These are phyloP conservation scores for Jatropha multifida DNA, from an alignment of 441 rosid species.

Conservation along the genomic window DNA sequence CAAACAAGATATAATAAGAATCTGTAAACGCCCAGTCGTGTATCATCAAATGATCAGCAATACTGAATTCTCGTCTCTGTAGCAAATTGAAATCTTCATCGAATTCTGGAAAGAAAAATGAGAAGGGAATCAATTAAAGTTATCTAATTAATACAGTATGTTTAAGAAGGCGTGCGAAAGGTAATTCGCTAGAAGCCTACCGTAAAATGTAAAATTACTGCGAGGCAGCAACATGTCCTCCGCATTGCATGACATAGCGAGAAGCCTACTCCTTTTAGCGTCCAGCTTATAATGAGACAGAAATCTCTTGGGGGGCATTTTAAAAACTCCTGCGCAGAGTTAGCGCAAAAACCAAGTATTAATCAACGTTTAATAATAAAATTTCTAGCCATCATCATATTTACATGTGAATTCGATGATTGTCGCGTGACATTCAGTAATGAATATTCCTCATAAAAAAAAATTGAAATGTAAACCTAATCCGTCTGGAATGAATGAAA, in stretches of 20 bases:
- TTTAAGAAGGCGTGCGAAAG: too few species aligned
- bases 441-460: neutral
- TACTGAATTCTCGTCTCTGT: slow-evolving; percentile 51
- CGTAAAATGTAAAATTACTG: slow-evolving; percentile 76
- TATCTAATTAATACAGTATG: too few species aligned
- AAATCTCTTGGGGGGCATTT: slow-evolving; percentile 82
- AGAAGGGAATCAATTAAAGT: neutral
- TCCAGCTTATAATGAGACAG: slow-evolving; percentile 85
- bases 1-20: slow-evolving; percentile 67
- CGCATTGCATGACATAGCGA: slow-evolving; percentile 74
- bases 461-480: too few species aligned
- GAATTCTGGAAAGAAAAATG: slow-evolving; percentile 45
- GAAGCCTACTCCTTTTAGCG: slow-evolving; percentile 52
- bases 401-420: too few species aligned
- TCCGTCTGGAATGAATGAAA: too few species aligned
- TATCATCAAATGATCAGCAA: slow-evolving; percentile 82
- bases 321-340: slow-evolving; percentile 52
- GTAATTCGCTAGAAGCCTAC: slow-evolving; percentile 24
- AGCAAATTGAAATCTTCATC: slow-evolving; percentile 56
- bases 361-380: neutral
- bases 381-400: too few species aligned
- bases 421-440: too few species aligned
- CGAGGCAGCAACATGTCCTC: slow-evolving; percentile 90
- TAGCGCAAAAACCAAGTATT: neutral
- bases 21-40: slow-evolving; percentile 97